Conservation (phyloP, 257 asterid genomes). For the Solanum boliviense region DNA sequence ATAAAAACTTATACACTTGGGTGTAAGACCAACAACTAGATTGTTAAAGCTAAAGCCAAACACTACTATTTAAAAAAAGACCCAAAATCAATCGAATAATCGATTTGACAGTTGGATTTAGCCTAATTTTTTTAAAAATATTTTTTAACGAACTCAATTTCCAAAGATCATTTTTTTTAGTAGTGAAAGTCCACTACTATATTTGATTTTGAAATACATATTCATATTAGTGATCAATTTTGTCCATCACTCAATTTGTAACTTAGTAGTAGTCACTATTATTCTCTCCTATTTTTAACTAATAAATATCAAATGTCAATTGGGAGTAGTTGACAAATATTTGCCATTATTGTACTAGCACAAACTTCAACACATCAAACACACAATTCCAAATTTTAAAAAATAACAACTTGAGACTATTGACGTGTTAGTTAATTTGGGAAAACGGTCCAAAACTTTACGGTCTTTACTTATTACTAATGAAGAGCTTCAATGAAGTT, state of each 20-base stretch:
- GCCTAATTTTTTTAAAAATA: background rate
- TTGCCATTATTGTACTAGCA: background rate
- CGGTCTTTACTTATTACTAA: background rate
- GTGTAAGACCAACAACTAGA: background rate
- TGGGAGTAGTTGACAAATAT: background rate
- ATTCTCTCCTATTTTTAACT: background rate
- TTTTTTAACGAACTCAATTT: background rate
- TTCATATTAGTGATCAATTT: background rate
- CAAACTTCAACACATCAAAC: background rate
- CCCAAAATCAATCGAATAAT: background rate
- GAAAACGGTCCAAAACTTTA: background rate
- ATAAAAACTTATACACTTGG: background rate
- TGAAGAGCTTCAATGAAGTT: too few relatives aligned
- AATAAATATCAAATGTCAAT: background rate
- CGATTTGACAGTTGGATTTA: background rate
- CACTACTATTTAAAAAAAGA: background rate
- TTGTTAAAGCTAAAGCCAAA: background rate
- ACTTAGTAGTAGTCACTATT: background rate
- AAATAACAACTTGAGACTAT: background rate
- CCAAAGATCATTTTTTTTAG: too few relatives aligned
- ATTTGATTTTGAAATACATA: background rate
- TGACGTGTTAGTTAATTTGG: background rate
- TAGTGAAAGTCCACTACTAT: too few relatives aligned
- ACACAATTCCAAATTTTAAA: background rate
- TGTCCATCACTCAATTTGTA: background rate